A percentile compares a stretch with the other conserved stretches of the same genome.
Evolutionary conservation across 306 rosid genomes (phyloP).

Genomic region (Vigna reflexopilosa): DNA sequence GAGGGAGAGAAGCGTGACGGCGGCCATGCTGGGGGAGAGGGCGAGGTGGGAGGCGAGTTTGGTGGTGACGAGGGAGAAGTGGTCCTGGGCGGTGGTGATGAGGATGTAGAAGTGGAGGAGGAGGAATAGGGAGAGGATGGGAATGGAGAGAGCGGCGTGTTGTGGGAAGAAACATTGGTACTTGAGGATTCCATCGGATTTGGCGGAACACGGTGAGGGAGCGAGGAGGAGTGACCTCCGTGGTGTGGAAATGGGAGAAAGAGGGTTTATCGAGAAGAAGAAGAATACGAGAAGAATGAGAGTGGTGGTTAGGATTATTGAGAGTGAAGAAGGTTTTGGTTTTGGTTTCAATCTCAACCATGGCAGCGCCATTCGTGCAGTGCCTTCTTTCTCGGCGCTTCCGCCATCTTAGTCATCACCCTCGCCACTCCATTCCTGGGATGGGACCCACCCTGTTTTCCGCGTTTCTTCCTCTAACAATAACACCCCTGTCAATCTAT

Average conservation of each 20-base stretch:
- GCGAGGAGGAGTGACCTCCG: conserved; percentile 58
- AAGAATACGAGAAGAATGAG: not conserved
- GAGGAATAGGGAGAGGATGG: conserved; percentile 64
- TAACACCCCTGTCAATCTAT: too few species aligned
- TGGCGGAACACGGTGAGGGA: conserved; percentile 40
- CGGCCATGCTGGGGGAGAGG: conserved; percentile 85
- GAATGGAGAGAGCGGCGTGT: conserved; percentile 53
- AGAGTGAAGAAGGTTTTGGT: not conserved
- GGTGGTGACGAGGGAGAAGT: conserved; percentile 84
- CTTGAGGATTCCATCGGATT: conserved; percentile 57
- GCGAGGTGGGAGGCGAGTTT: conserved; percentile 73
- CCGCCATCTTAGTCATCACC: not conserved
- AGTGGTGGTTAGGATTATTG: conserved; percentile 24
- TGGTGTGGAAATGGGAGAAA: conserved; percentile 43
- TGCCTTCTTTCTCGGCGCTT: not conserved
- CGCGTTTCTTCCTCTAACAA: conserved; percentile 27
- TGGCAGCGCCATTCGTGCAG: conserved; percentile 69
- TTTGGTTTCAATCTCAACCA: not conserved
- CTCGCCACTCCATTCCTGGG: not conserved
- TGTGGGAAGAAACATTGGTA: conserved; percentile 60
- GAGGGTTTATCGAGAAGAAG: conserved; percentile 4
- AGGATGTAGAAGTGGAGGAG: conserved; percentile 82
- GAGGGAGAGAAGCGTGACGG: conserved; percentile 85
- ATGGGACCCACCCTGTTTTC: not conserved
- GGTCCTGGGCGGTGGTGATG: conserved; percentile 87